These are phyloP conservation scores for Cerrena zonata DNA, from an alignment of 1,284 basidiomycete species.

Conservation along the genomic window DNA sequence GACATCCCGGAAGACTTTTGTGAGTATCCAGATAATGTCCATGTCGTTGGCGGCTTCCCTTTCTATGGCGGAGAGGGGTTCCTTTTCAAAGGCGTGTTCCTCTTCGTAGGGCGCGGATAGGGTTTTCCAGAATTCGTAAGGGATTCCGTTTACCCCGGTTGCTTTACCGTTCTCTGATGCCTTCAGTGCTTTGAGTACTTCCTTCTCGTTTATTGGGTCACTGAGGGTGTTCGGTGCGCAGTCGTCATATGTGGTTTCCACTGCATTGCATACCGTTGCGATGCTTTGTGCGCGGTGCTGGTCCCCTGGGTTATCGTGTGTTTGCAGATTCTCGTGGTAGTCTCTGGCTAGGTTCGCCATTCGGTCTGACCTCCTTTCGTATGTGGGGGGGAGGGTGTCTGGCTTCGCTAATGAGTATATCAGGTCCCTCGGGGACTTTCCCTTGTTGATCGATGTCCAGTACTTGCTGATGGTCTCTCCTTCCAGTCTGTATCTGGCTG, in stretches of 20 bases:
- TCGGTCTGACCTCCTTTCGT: not conserved
- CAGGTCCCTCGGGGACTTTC: slow-evolving; percentile 5
- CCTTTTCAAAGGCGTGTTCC: not conserved
- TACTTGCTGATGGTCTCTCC: too few relatives aligned
- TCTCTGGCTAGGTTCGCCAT: slow-evolving; percentile 6
- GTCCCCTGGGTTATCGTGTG: not conserved
- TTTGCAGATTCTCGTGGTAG: slow-evolving; percentile 1
- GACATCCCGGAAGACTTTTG: slow-evolving; percentile 16
- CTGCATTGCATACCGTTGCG: not conserved
- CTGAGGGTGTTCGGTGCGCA: not conserved
- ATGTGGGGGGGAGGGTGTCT: not conserved
- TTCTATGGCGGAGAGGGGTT: too few relatives aligned
- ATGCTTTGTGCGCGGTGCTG: not conserved
- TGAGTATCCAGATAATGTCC: slow-evolving; percentile 13
- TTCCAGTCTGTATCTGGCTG: too few relatives aligned
- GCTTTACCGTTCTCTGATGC: slow-evolving; percentile 5
- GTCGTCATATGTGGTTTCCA: too few relatives aligned
- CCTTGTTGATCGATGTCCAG: too few relatives aligned
- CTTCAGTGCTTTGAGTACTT: not conserved
- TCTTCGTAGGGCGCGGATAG: too few relatives aligned
- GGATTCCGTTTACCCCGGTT: slow-evolving; percentile 17
- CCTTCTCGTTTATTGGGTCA: not conserved
- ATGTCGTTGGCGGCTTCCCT: too few relatives aligned
- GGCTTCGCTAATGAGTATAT: slow-evolving; percentile 1
- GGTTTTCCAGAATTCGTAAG: slow-evolving; percentile 22